Percentiles rank a stretch among this genome's conserved stretches.
Evolutionary conservation across 768 basidiomycete genomes (phyloP).

Genomic region (Dendrothele bispora): DNA sequence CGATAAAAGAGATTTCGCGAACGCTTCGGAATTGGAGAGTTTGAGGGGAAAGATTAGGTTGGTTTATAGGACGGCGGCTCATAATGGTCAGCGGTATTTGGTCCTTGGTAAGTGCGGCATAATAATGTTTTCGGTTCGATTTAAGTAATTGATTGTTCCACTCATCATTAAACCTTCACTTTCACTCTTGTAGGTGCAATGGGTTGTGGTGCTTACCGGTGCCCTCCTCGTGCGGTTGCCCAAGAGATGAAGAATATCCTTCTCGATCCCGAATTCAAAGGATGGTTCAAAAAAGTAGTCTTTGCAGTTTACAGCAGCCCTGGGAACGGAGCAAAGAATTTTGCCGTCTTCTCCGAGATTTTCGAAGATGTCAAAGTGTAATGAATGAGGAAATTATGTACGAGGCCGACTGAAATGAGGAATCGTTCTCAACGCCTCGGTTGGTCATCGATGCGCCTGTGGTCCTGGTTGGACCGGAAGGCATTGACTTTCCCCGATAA

Average conservation of each 20-base stretch:
- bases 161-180: background rate
- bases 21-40: slow-evolving; percentile 28
- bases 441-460: too few species aligned
- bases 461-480: too few species aligned
- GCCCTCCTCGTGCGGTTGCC: slow-evolving; percentile 40
- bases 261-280: slow-evolving; percentile 40
- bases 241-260: slow-evolving; percentile 41
- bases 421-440: too few species aligned
- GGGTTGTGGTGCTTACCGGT: slow-evolving; percentile 44
- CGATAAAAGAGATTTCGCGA: slow-evolving; percentile 20
- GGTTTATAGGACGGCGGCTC: slow-evolving; percentile 42
- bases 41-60: slow-evolving; percentile 43
- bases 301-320: slow-evolving; percentile 41
- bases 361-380: slow-evolving; percentile 24
- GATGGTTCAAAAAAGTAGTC: slow-evolving; percentile 37
- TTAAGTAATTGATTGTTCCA: background rate
- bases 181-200: slow-evolving; percentile 33
- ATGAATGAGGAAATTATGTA: background rate
- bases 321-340: slow-evolving; percentile 32
- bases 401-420: too few species aligned
- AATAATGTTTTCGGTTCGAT: background rate
- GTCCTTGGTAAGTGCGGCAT: slow-evolving; percentile 43
- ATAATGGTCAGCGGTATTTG: slow-evolving; percentile 33
- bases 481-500: too few species aligned
- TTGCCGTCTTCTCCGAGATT: slow-evolving; percentile 35